phyloP scores from a whole-genome alignment of 2,329 filamentous ascomycete genomes.

The Colletotrichum viniferum region DNA sequence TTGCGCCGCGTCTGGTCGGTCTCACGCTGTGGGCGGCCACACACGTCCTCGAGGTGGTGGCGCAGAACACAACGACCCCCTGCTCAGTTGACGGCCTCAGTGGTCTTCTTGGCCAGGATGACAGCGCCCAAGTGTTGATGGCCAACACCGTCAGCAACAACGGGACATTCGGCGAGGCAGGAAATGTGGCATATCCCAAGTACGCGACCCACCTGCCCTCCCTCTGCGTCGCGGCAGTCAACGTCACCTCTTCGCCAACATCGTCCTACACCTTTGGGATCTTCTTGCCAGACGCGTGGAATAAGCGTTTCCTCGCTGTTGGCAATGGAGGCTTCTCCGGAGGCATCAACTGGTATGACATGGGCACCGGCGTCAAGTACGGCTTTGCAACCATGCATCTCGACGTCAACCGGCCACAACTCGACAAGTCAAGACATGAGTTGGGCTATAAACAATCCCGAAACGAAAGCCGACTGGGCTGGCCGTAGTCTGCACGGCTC shows the following conservation, averaged over 20 bases:
- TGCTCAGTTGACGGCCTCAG: neutral
- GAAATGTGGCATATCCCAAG: slow-evolving; percentile 27
- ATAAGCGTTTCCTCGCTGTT: slow-evolving; percentile 32
- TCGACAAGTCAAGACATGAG: slow-evolving; percentile 31
- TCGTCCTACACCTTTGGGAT: slow-evolving; percentile 34
- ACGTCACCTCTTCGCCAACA: slow-evolving; percentile 26
- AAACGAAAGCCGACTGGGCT: slow-evolving; percentile 41
- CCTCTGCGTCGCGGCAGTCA: slow-evolving; percentile 35
- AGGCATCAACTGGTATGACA: slow-evolving; percentile 10
- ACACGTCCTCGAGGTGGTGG: neutral
- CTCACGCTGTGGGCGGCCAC: neutral
- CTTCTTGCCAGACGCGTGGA: slow-evolving; percentile 36
- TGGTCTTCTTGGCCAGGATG: neutral
- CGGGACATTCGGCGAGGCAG: slow-evolving; percentile 25
- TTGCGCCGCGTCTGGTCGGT: neutral
- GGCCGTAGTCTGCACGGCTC: slow-evolving; percentile 50
- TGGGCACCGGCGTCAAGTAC: slow-evolving; percentile 38
- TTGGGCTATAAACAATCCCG: slow-evolving; percentile 44
- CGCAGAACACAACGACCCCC: neutral
- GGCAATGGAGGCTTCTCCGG: slow-evolving; percentile 32
- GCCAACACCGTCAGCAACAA: neutral
- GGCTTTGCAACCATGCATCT: slow-evolving; percentile 46
- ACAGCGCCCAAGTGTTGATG: neutral
- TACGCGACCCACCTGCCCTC: slow-evolving; percentile 33
- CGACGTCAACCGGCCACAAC: slow-evolving; percentile 49